Percentiles rank a stretch among this genome's conserved stretches.
Evolutionary conservation across 768 basidiomycete species (phyloP).

Genomic region (Pleurotus pulmonarius): DNA sequence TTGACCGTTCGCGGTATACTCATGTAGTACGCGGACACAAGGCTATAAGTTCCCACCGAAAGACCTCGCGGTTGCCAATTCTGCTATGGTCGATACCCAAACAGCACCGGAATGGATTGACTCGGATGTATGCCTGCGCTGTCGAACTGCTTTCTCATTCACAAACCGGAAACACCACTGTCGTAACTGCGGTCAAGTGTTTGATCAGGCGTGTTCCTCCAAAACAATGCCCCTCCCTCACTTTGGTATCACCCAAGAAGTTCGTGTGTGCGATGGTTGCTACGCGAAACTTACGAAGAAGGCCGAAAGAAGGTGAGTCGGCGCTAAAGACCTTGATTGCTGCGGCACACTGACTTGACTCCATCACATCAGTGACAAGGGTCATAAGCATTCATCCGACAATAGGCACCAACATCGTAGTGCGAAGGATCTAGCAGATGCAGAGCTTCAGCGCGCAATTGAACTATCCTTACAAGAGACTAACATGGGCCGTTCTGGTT

Average conservation of each 20-base stretch:
- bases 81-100: constrained; percentile 87
- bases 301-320: constrained; percentile 50
- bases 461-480: constrained; percentile 83
- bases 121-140: constrained; percentile 90
- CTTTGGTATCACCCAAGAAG: constrained; percentile 89
- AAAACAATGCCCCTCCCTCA: constrained; percentile 83
- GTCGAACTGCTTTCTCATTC: constrained; percentile 86
- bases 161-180: constrained; percentile 99
- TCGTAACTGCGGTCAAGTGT: constrained; percentile 95
- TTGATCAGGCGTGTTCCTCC: constrained; percentile 90
- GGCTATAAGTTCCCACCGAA: constrained; percentile 86
- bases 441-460: constrained; percentile 91
- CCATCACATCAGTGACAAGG: background rate
- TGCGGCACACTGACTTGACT: too few species aligned
- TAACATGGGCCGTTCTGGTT: constrained; percentile 55
- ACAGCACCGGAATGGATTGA: constrained; percentile 98
- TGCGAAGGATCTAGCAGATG: constrained; percentile 67
- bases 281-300: constrained; percentile 72
- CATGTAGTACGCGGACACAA: constrained; percentile 18
- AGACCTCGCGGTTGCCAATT: constrained; percentile 62
- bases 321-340: background rate
- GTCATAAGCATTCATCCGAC: constrained; percentile 52
- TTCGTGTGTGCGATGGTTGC: constrained; percentile 92
- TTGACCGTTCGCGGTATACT: background rate
- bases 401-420: constrained; percentile 36